These are phyloP conservation scores for Cicer cuneatum DNA, from an alignment of 306 rosid genomes.

Conservation along the genomic window DNA sequence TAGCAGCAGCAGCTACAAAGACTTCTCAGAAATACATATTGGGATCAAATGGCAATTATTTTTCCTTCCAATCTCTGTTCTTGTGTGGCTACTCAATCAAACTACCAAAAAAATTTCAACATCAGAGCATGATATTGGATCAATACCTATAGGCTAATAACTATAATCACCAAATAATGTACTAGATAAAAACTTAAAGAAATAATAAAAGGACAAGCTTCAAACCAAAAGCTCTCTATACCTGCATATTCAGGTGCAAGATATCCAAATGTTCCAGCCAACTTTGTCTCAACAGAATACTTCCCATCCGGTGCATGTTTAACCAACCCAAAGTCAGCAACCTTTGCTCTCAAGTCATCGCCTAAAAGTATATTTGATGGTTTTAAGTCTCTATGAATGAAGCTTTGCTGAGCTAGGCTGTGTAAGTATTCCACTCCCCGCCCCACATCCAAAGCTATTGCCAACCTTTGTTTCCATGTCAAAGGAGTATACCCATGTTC, in stretches of 20 bases:
- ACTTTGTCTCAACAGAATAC: slow-evolving; percentile 78
- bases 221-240: slow-evolving; percentile 46
- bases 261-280: slow-evolving; percentile 98
- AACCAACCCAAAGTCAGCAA: slow-evolving; percentile 91
- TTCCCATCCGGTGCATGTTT: slow-evolving; percentile 83
- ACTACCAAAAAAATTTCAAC: slow-evolving; percentile 22
- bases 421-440: slow-evolving; percentile 92
- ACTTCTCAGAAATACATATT: not conserved
- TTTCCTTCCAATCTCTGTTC: slow-evolving; percentile 3
- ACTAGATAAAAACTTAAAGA: slow-evolving; percentile 16
- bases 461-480: slow-evolving; percentile 83
- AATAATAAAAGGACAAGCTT: not conserved
- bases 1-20: slow-evolving; percentile 18
- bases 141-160: slow-evolving; percentile 15
- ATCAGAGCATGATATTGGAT: slow-evolving; percentile 32
- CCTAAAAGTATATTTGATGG: slow-evolving; percentile 91
- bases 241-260: slow-evolving; percentile 98
- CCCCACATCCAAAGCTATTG: slow-evolving; percentile 89
- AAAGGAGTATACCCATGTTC: slow-evolving; percentile 65
- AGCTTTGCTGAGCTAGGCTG: slow-evolving; percentile 89
- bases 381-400: slow-evolving; percentile 88
- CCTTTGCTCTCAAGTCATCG: slow-evolving; percentile 92
- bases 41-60: slow-evolving; percentile 26
- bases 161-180: slow-evolving; percentile 21
- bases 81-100: not conserved